These are phyloP conservation scores for Fagopyrum tataricum DNA, from an alignment of 148 eudicot species.

Conservation along the genomic window DNA sequence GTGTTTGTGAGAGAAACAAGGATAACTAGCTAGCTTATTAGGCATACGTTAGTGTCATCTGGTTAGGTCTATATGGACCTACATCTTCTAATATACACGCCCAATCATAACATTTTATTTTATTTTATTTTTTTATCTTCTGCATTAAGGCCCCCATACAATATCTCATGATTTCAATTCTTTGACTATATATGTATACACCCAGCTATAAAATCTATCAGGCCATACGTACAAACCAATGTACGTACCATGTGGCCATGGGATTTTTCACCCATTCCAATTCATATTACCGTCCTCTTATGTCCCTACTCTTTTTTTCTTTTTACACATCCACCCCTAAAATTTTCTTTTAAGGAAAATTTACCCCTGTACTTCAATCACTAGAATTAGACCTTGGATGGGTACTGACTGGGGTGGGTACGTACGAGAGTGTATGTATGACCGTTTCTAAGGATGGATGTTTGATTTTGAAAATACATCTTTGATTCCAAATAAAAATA, in stretches of 20 bases:
- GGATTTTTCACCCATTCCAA: background rate
- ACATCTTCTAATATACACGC: background rate
- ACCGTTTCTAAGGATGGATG: no score
- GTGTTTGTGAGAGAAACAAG: background rate
- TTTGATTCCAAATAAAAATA: no score
- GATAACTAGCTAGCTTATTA: background rate
- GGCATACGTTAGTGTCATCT: conserved; percentile 14
- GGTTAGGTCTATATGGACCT: conserved; percentile 12
- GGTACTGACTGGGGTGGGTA: no score
- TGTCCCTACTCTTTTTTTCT: background rate
- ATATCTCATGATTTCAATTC: background rate
- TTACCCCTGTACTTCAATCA: background rate
- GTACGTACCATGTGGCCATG: background rate
- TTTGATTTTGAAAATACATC: no score
- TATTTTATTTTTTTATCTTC: background rate
- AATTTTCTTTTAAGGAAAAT: no score
- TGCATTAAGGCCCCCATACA: background rate
- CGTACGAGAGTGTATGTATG: no score
- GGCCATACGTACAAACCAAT: background rate
- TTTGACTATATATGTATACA: background rate
- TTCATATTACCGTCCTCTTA: background rate
- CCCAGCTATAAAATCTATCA: background rate
- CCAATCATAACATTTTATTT: conserved; percentile 7
- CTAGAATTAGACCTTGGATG: background rate
- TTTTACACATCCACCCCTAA: no score